These are phyloP conservation scores for Neonectria hederae DNA, from an alignment of 2,329 filamentous ascomycete species.

Conservation along the genomic window DNA sequence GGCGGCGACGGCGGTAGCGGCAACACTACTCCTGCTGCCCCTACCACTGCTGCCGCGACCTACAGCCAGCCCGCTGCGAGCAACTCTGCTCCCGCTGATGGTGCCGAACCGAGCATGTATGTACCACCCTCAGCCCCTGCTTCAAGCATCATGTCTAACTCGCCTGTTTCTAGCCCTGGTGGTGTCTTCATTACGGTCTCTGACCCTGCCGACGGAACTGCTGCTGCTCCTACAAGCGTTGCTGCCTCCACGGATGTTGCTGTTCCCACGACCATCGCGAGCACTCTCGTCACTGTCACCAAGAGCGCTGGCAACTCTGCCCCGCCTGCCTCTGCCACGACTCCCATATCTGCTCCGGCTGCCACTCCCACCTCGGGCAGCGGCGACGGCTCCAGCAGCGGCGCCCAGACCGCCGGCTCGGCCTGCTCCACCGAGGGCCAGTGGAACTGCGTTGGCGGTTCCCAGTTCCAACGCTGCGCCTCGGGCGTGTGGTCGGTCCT, in stretches of 20 bases:
- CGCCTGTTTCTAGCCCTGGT: slow-evolving; percentile 48
- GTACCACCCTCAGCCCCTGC: slow-evolving; percentile 28
- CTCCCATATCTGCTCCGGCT: slow-evolving; percentile 23
- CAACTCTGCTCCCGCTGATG: slow-evolving; percentile 32
- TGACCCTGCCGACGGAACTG: slow-evolving; percentile 31
- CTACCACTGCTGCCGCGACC: slow-evolving; percentile 30
- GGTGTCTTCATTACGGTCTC: slow-evolving; percentile 55
- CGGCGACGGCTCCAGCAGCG: slow-evolving; percentile 36
- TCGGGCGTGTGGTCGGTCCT: slow-evolving; percentile 63
- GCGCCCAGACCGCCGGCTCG: slow-evolving; percentile 49
- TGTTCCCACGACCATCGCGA: slow-evolving; percentile 15
- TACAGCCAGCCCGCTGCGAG: slow-evolving; percentile 35
- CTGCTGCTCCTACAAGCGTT: slow-evolving; percentile 34
- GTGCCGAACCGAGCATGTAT: slow-evolving; percentile 39
- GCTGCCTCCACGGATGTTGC: slow-evolving; percentile 9
- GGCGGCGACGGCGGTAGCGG: slow-evolving; percentile 19
- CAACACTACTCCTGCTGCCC: slow-evolving; percentile 22
- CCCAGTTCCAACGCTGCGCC: slow-evolving; percentile 70
- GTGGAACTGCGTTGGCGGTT: slow-evolving; percentile 67
- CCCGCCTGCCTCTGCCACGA: slow-evolving; percentile 25
- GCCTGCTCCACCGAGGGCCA: slow-evolving; percentile 62
- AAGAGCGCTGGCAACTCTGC: slow-evolving; percentile 32
- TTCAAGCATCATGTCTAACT: slow-evolving; percentile 21
- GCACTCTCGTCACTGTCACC: slow-evolving; percentile 39
- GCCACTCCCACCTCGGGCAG: slow-evolving; percentile 33